Conservation (phyloP, 495 filamentous ascomycete genomes). For the Paragyromitra xinjiangensis region DNA sequence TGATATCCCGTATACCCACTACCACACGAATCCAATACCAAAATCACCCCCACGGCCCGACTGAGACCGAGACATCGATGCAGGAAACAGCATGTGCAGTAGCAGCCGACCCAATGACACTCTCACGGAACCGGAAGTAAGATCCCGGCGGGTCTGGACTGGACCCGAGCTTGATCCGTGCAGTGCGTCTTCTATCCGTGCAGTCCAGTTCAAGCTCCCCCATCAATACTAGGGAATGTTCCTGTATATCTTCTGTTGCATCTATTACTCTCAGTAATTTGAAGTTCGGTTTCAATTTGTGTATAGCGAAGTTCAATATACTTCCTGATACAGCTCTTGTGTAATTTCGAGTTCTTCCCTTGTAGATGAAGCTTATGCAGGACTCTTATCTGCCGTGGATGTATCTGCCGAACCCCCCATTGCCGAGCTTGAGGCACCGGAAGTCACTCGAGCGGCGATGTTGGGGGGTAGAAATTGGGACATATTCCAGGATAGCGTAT, state of each 20-base stretch:
- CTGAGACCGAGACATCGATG: too few species aligned
- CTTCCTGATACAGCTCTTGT: not conserved
- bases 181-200: not conserved
- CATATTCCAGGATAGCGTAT: too few species aligned
- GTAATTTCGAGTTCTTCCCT: too few species aligned
- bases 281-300: not conserved
- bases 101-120: not conserved
- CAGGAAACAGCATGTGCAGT: too few species aligned
- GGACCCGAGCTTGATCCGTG: slow-evolving; percentile 12
- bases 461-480: too few species aligned
- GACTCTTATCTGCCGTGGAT: not conserved
- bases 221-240: not conserved
- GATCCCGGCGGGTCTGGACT: not conserved
- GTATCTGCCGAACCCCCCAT: not conserved
- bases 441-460: slow-evolving; percentile 10
- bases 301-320: too few species aligned
- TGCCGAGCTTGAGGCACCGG: not conserved
- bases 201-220: not conserved
- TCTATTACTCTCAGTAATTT: not conserved
- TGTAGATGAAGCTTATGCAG: too few species aligned
- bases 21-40: not conserved
- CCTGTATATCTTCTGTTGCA: not conserved
- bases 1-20: not conserved
- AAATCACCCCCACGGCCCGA: not conserved
- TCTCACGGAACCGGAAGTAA: not conserved